phyloP scores from a whole-genome alignment of 78 protist genomes.

The Chrysochromulina parva region DNA sequence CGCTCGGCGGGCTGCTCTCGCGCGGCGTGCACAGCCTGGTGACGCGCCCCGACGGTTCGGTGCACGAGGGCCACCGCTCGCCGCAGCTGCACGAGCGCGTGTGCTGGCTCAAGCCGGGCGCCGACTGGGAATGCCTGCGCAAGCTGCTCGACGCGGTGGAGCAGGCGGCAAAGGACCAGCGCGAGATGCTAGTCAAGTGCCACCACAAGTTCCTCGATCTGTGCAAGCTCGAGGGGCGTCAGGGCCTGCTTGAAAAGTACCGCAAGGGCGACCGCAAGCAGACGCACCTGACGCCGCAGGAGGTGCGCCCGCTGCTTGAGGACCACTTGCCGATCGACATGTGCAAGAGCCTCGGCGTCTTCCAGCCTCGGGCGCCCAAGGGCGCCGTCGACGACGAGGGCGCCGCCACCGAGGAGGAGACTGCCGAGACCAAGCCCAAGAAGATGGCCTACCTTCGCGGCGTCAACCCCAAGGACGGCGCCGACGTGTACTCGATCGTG shows the following conservation, averaged over 20 bases:
- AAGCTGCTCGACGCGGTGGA: background rate
- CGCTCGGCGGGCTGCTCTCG: background rate
- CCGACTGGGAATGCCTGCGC: background rate
- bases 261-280: background rate
- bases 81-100: background rate
- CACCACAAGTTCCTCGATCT: background rate
- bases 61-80: background rate
- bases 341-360: background rate
- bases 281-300: background rate
- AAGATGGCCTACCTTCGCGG: background rate
- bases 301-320: background rate
- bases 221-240: background rate
- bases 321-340: background rate
- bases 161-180: background rate
- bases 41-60: background rate
- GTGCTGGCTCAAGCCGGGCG: background rate
- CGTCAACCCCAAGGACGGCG: no score
- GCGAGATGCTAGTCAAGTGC: conserved; percentile 14
- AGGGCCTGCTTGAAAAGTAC: background rate
- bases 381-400: no score
- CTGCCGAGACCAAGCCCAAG: background rate
- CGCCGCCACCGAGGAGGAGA: background rate
- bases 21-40: background rate
- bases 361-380: background rate
- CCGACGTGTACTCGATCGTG: background rate